Evolutionary conservation across 495 filamentous ascomycete genomes (phyloP), one percentile per base, ranked within the genome.

Genomic region (Aspergillus coremiiformis): DNA sequence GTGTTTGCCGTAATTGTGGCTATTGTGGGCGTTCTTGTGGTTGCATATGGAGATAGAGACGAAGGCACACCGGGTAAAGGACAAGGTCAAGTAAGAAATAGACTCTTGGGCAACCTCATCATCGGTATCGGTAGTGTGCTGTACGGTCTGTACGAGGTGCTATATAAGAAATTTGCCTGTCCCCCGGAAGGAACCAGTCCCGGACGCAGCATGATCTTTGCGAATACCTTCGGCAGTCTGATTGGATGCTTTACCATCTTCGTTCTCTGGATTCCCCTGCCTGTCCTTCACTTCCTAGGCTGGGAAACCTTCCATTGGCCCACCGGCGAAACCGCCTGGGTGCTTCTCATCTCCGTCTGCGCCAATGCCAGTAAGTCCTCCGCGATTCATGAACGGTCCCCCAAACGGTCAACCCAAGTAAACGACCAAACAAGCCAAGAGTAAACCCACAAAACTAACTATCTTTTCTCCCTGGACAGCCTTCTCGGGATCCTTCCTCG

Each of bases 131-230:
- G 93, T 5, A 92, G 87, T 52, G 84, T 98, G 19, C 76, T 98
- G 14, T 98, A 98, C 66, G 93, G 93, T 0, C 82, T 98, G 30
- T 98, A 98, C 67, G 93, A 98, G 69, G 93, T 98, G 22, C 65
- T 98, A 39, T 98, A 97, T 69, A 98, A 98, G 73, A 81, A 82
- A 37, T 78, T 83, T 39, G 92, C 90, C 4, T 98, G 93, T 64
- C 93, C 93, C 23, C 93, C 93, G 0, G 91, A 96, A 49, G 90
- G 90, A 22, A 84, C 80, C 10, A 86, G 82, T 48, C 78, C 92
- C 0, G 84, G 79, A 6, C 79, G 90, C 4, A 89, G 88, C 47
- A 89, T 94, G 73, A 84, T 95, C 57, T 97, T 97, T 59, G 90
- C 93, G 49, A 96, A 91, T 59, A 84, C 86, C 0, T 90, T 96